Base-by-base conservation (phyloP, 345 rosid species). In the Trapa bicornis region DNA sequence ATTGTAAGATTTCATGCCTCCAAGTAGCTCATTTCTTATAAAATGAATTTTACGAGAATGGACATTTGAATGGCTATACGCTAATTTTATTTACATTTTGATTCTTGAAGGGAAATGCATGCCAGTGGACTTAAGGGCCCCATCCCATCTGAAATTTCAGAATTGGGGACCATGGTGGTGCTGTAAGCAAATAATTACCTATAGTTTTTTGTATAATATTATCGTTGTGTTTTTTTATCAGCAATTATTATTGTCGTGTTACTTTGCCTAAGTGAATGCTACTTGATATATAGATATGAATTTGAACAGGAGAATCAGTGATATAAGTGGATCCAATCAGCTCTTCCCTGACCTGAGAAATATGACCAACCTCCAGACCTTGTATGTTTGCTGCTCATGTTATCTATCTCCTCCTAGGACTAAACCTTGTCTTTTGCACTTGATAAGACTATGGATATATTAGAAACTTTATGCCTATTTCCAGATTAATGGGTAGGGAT, bases 91-190 rank as follows among this genome's bases (percentile, higher is more conserved):
- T 60, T 37, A 4, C 63, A 29, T 50, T 64, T 72, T 62, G 63
- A 68, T 52, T 53, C 42, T 72, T 70, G 67, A 76, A 86, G 91
- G 64, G 86, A 86, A 73, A 75, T 86, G 81, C 82, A 80, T 56
- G 84, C 84, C 33, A 72, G 81, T 54, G 87, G 91, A 67, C 81
- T 86, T 70, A 61, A 74, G 65, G 86, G 87, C 22, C 87, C 86
- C 32, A 81, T 86, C 65, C 81, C 86, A 56, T 36, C 80, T 1
- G 71, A 57, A 65, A 72, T 86, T 69, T 76, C 80, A 45, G 39
- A 60, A 61, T 64, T 83, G 70, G 42, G 14, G 47, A 71, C 70
- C 64, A 65, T 81, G 67, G 11, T 0, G 41, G 65, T 74, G 48
- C 54, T 86, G 91, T 86, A 70, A 86, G 90, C 77, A 29, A 37